phyloP scores from a whole-genome alignment of 2,329 filamentous ascomycete genomes.

The Beauveria australis region DNA sequence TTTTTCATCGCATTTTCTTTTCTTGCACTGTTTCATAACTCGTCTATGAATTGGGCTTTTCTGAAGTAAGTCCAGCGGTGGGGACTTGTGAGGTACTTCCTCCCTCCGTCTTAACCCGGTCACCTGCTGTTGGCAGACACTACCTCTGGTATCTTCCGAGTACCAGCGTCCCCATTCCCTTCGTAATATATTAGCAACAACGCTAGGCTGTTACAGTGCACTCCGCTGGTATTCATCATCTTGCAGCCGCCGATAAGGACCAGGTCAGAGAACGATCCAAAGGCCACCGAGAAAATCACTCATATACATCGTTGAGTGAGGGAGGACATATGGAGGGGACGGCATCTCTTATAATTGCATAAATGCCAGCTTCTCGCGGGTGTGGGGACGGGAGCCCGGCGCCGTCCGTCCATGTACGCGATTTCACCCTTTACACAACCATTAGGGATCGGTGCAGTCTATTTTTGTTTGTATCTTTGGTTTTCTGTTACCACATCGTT shows the following conservation, averaged over 20 bases:
- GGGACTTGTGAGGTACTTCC: neutral
- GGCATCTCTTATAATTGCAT: conserved; percentile 7
- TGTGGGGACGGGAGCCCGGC: conserved; percentile 3
- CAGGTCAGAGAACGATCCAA: neutral
- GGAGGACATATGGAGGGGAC: neutral
- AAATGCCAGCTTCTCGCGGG: neutral
- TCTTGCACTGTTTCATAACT: neutral
- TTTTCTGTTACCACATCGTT: conserved; percentile 10
- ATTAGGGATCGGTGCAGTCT: neutral
- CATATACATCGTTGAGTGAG: neutral
- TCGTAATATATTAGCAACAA: neutral
- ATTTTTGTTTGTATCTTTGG: neutral
- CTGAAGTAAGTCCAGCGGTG: neutral
- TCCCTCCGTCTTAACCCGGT: neutral
- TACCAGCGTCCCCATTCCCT: neutral
- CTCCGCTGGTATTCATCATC: conserved; percentile 1
- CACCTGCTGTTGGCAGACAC: neutral
- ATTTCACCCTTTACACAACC: conserved; percentile 8
- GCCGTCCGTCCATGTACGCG: neutral
- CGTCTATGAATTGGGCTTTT: neutral
- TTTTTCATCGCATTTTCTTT: neutral
- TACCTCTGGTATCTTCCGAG: neutral
- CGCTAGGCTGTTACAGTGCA: conserved; percentile 5
- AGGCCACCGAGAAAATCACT: neutral
- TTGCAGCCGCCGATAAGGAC: conserved; percentile 9